phyloP scores from a whole-genome alignment of 73 alveolate genomes.

The Stentor roeselii region DNA sequence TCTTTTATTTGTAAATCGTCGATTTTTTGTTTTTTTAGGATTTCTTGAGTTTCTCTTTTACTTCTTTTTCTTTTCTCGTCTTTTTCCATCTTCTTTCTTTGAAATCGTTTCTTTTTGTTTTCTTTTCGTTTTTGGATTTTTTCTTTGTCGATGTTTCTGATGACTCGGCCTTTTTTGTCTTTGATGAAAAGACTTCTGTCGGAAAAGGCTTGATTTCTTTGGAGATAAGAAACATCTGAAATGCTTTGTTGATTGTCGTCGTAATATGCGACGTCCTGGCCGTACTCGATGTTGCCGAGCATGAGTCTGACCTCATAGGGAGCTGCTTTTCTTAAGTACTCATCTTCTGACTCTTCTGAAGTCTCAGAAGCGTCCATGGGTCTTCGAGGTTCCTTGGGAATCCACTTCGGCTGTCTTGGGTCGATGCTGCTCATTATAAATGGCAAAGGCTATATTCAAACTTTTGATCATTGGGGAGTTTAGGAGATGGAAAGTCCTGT shows the following conservation, averaged over 20 bases:
- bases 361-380: neutral
- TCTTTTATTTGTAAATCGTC: neutral
- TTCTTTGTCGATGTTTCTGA: neutral
- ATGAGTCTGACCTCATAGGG: neutral
- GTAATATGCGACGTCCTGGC: neutral
- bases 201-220: neutral
- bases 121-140: neutral
- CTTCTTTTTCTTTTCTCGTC: neutral
- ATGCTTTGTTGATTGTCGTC: neutral
- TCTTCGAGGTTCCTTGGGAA: neutral
- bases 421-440: slow-evolving; percentile 4
- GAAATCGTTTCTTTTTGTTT: neutral
- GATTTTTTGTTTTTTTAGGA: neutral
- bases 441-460: neutral
- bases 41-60: neutral
- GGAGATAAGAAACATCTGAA: neutral
- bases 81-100: neutral
- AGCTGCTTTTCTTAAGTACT: neutral
- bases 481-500: no score
- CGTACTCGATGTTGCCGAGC: neutral
- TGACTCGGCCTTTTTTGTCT: neutral
- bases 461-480: no score
- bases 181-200: neutral
- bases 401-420: slow-evolving; percentile 10
- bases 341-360: slow-evolving; percentile 1